These are phyloP conservation scores for Dalechampia spathulata DNA, from an alignment of 441 rosid species.

Conservation along the genomic window DNA sequence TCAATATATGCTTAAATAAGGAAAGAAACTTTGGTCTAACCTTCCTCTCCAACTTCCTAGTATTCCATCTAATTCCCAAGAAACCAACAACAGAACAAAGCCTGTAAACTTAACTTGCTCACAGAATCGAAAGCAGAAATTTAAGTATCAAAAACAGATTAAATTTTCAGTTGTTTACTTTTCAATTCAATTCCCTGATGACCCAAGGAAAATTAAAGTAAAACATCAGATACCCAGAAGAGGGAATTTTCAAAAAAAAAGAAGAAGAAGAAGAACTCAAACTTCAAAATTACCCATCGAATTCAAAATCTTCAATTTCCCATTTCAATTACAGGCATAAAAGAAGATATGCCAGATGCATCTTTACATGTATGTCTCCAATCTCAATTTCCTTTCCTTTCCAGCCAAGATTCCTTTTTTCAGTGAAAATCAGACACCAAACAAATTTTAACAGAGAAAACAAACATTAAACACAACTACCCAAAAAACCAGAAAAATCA, in stretches of 20 bases:
- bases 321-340: conserved; percentile 7
- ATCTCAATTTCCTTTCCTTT: neutral
- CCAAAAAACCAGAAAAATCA: no score
- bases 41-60: no score
- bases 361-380: neutral
- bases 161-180: neutral
- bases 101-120: neutral
- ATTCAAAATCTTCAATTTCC: neutral
- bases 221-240: neutral
- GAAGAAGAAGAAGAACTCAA: neutral
- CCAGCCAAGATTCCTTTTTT: no score
- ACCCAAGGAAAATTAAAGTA: neutral
- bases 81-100: no score
- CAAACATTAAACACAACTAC: no score
- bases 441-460: no score
- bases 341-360: no score
- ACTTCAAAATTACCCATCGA: neutral
- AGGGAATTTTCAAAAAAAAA: no score
- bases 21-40: neutral
- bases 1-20: neutral
- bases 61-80: no score
- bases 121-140: no score
- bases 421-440: no score
- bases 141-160: neutral
- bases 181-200: neutral